Conservation (phyloP, 352 stramenopile species). For the Phytophthora hibernalis region DNA sequence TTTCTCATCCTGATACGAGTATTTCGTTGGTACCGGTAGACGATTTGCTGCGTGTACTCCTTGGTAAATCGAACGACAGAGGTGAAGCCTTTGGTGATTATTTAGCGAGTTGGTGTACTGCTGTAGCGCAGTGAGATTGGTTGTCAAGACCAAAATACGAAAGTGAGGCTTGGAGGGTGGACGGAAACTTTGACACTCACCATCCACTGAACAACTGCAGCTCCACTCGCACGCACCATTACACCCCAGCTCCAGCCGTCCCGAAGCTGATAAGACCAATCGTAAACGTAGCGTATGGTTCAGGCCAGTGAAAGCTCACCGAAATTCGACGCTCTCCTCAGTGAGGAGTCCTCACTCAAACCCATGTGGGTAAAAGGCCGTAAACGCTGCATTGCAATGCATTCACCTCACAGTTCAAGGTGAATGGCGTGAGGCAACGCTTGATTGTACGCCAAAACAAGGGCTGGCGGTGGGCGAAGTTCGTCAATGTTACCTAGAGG, state of each 20-base stretch:
- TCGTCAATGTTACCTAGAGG: neutral
- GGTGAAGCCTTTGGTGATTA: neutral
- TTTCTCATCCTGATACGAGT: constrained; percentile 22
- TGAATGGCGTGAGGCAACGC: constrained; percentile 22
- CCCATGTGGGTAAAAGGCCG: constrained; percentile 8
- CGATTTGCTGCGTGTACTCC: neutral
- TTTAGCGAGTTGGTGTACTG: constrained; percentile 13
- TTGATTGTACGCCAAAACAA: constrained; percentile 12
- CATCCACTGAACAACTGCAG: constrained; percentile 20
- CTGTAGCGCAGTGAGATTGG: constrained; percentile 26
- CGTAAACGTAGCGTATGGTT: constrained; percentile 25
- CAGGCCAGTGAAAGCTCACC: constrained; percentile 13
- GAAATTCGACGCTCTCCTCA: constrained; percentile 5
- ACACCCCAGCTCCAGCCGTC: constrained; percentile 8
- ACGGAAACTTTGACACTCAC: constrained; percentile 17
- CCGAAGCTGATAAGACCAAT: constrained; percentile 20
- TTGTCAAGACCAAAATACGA: constrained; percentile 24
- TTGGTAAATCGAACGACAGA: neutral
- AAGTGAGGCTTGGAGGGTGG: constrained; percentile 8
- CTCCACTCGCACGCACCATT: constrained; percentile 14
- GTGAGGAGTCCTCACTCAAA: no score
- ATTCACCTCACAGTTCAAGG: constrained; percentile 28
- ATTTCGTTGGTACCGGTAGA: neutral
- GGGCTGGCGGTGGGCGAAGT: neutral
- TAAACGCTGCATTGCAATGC: neutral